These are phyloP conservation scores for Polyrhizophydium stewartii DNA, from an alignment of 371 early-diverging fungal species.

Conservation along the genomic window DNA sequence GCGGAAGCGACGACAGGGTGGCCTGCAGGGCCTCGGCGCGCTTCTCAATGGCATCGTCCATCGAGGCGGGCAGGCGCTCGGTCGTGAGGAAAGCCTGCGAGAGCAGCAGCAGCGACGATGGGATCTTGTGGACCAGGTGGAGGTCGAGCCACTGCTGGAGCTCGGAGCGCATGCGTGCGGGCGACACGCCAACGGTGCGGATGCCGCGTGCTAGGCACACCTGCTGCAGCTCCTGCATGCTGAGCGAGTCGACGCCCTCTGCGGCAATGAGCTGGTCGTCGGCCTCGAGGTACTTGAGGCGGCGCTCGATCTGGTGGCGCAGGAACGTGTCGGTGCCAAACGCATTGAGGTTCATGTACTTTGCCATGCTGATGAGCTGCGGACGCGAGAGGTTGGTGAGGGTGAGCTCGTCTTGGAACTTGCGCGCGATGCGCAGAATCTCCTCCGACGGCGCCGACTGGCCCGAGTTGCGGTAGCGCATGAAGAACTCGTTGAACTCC, in stretches of 20 bases:
- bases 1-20: conserved; percentile 88
- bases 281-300: conserved; percentile 77
- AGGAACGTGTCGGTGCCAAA: conserved; percentile 95
- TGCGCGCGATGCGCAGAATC: conserved; percentile 75
- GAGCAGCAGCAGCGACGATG: conserved; percentile 86
- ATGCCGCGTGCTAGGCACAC: conserved; percentile 93
- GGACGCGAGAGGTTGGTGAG: conserved; percentile 90
- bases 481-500: conserved; percentile 78
- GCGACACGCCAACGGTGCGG: conserved; percentile 77
- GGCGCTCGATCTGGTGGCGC: conserved; percentile 81
- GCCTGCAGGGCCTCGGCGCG: conserved; percentile 83
- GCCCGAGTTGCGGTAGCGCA: conserved; percentile 81
- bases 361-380: conserved; percentile 90
- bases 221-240: conserved; percentile 78
- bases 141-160: conserved; percentile 91
- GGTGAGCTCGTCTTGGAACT: conserved; percentile 89
- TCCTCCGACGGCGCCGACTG: conserved; percentile 80
- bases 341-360: conserved; percentile 89
- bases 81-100: conserved; percentile 84
- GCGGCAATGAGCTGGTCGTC: conserved; percentile 85
- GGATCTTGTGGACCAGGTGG: conserved; percentile 86
- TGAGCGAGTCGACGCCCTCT: conserved; percentile 88
- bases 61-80: conserved; percentile 58
- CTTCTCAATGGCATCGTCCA: conserved; percentile 35
- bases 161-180: conserved; percentile 81